phyloP scores from a whole-genome alignment of 2,329 filamentous ascomycete genomes.

The Calonectria crousiana region DNA sequence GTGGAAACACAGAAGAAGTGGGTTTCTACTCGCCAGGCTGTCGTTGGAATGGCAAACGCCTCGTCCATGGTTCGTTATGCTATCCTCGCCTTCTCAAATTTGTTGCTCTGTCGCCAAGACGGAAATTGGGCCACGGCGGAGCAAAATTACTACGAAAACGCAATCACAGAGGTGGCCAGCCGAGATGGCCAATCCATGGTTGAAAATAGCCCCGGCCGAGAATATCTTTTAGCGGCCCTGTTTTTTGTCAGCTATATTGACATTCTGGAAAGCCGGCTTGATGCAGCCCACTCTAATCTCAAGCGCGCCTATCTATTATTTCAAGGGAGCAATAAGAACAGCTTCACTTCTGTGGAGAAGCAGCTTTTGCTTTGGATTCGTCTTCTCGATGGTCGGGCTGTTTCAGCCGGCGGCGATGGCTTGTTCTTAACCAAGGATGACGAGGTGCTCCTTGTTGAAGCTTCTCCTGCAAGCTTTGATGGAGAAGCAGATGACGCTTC shows the following conservation, averaged over 20 bases:
- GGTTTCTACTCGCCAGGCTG: conserved; percentile 61
- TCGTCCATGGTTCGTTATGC: conserved; percentile 62
- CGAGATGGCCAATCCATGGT: conserved; percentile 38
- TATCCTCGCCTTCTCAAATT: conserved; percentile 64
- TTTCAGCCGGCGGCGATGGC: conserved; percentile 68
- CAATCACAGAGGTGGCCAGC: conserved; percentile 48
- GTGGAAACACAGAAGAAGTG: conserved; percentile 66
- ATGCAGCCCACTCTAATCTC: conserved; percentile 62
- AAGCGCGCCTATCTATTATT: conserved; percentile 62
- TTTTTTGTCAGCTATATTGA: conserved; percentile 69
- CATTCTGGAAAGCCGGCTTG: conserved; percentile 56
- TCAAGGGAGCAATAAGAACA: conserved; percentile 53
- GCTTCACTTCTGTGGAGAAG: conserved; percentile 56
- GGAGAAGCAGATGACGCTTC: conserved; percentile 43
- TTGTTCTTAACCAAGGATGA: conserved; percentile 63
- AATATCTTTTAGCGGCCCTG: conserved; percentile 61
- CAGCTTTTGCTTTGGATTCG: conserved; percentile 67
- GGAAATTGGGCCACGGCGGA: conserved; percentile 48
- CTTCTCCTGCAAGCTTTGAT: conserved; percentile 55
- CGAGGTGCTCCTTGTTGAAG: conserved; percentile 58
- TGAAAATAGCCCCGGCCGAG: conserved; percentile 48
- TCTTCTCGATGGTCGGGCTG: conserved; percentile 66
- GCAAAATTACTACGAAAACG: conserved; percentile 53
- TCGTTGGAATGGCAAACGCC: conserved; percentile 60
- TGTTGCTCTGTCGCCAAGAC: conserved; percentile 54